A percentile compares a stretch with the other conserved stretches of the same genome.
Conservation (phyloP, 805 yeast species). For the Myxozyma udenii region DNA sequence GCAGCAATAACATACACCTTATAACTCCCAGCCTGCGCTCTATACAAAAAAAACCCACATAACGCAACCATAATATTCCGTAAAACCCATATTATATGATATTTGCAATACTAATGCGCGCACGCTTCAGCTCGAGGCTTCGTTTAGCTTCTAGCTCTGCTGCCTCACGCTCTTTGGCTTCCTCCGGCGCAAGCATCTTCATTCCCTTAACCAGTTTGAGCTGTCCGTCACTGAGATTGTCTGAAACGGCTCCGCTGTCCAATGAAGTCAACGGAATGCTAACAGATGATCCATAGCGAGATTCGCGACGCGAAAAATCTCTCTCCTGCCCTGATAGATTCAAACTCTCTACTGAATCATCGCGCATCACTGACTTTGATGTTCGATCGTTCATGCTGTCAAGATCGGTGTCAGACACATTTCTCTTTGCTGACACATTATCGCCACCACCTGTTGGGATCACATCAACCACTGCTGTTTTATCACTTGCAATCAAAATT, state of each 20-base stretch:
- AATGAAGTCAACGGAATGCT: background rate
- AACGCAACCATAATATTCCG: background rate
- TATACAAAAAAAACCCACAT: too few relatives aligned
- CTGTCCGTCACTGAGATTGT: background rate
- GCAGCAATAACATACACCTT: too few relatives aligned
- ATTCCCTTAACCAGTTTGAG: background rate
- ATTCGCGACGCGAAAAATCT: background rate
- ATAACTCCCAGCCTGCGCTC: too few relatives aligned
- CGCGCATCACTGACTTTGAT: background rate
- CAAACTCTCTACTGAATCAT: background rate
- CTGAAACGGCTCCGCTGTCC: background rate
- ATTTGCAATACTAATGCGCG: conserved; percentile 23
- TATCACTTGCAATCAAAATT: background rate
- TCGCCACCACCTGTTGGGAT: background rate
- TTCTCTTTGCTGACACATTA: background rate
- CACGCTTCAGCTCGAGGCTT: conserved; percentile 13
- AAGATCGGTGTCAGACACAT: background rate
- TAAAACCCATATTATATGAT: conserved; percentile 11
- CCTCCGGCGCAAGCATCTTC: background rate
- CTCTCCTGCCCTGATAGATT: background rate
- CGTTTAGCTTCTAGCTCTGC: conserved; percentile 5
- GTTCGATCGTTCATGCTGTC: background rate
- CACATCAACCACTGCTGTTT: background rate
- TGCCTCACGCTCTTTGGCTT: background rate
- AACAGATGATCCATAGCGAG: background rate